phyloP scores from a whole-genome alignment of 2,329 filamentous ascomycete genomes.

The Penicillium glabrum region DNA sequence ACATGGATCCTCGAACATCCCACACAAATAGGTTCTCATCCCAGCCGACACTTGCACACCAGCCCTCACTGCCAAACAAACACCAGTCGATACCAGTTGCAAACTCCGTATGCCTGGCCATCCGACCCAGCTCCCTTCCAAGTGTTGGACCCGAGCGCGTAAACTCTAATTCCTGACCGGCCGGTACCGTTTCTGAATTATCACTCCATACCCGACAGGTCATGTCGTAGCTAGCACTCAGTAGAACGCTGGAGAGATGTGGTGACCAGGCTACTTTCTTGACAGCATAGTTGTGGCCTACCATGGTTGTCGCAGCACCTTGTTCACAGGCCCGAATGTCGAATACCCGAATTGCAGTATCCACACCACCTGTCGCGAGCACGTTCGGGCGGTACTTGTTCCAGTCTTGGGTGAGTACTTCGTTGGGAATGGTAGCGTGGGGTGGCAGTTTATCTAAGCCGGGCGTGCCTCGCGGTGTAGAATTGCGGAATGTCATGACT shows the following conservation, averaged over 20 bases:
- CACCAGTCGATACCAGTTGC: slow-evolving; percentile 98
- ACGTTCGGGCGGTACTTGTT: slow-evolving; percentile 92
- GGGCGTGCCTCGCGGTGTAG: slow-evolving; percentile 47
- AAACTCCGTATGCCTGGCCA: slow-evolving; percentile 95
- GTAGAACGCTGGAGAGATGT: slow-evolving; percentile 81
- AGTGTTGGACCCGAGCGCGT: slow-evolving; percentile 46
- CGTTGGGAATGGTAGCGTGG: slow-evolving; percentile 61
- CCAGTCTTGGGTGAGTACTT: slow-evolving; percentile 95
- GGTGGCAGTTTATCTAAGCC: slow-evolving; percentile 33
- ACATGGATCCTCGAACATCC: slow-evolving; percentile 75
- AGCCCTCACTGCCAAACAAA: slow-evolving; percentile 89
- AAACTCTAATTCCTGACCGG: slow-evolving; percentile 34
- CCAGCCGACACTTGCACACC: slow-evolving; percentile 94
- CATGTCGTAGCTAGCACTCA: slow-evolving; percentile 97
- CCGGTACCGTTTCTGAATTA: slow-evolving; percentile 49
- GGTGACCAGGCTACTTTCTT: slow-evolving; percentile 87
- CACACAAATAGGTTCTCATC: slow-evolving; percentile 88
- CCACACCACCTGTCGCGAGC: slow-evolving; percentile 85
- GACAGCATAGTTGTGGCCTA: slow-evolving; percentile 89
- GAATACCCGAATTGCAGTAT: slow-evolving; percentile 82
- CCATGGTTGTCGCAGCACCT: slow-evolving; percentile 71
- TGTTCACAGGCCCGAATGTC: slow-evolving; percentile 76
- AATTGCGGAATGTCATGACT: slow-evolving; percentile 69
- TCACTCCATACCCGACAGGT: slow-evolving; percentile 93
- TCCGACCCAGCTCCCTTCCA: slow-evolving; percentile 75